Base-by-base conservation (phyloP, 192 early-diverging fungal genomes). In the Umbelopsis vinacea region DNA sequence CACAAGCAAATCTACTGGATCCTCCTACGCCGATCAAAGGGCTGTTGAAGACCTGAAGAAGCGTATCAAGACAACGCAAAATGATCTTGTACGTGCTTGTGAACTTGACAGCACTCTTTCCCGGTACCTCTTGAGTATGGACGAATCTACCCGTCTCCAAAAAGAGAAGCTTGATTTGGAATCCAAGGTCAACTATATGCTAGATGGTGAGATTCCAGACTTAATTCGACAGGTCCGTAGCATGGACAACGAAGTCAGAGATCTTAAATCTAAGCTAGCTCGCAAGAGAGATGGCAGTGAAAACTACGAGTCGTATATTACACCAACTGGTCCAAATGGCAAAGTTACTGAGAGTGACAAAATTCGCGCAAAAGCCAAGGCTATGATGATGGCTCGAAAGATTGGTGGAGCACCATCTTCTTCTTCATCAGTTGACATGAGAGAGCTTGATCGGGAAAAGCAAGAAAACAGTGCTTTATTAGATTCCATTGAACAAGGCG, bases 321-420 rank as follows among this genome's bases (percentile, higher is more conserved):
- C 74, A 19, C 83, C 85, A 2, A 88, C 87, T 11, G 87, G 87
- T 1, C 87, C 87, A 3, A 76, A 75, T 47, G 87, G 87, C 7
- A 45, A 71, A 43, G 71, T 88, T 17, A 88, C 87, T 0, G 85
- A 86, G 19, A 74, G 80, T 21, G 87, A 88, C 57, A 74, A 74
- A 40, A 86, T 84, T 73, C 78, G 79, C 15, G 85, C 87, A 12
- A 86, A 81, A 52, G 83, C 83, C 19, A 80, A 83, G 50, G 75
- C 84, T 3, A 79, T 89, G 81, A 71, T 87, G 40, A 81, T 84
- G 53, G 82, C 83, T 48, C 74, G 80, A 19, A 79, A 87, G 79
- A 82, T 82, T 6, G 81, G 77, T n/a, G 72, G 85, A 8, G 81
- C 80, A n/a, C 84, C 82, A 19, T 81, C 81, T 29, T 67, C 70